Evolutionary conservation across 2,329 filamentous ascomycete species (phyloP).

Genomic region (Neocucurbitaria cava): DNA sequence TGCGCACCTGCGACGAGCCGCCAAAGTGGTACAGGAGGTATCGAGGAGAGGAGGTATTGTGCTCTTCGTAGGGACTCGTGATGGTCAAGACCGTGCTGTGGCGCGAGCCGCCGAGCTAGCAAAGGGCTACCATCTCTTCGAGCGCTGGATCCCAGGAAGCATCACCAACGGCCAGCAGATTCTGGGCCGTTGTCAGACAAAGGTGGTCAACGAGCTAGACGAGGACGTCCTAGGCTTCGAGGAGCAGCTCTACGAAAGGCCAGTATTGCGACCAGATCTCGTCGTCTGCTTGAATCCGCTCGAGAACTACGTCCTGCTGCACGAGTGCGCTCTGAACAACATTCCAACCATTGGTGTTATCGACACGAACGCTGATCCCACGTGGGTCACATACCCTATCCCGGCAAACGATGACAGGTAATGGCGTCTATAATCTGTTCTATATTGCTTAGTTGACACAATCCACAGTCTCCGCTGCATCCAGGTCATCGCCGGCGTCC

Average conservation of each 20-base stretch:
- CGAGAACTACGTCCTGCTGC: slow-evolving; percentile 88
- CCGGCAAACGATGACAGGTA: slow-evolving; percentile 96
- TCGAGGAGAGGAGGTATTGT: slow-evolving; percentile 82
- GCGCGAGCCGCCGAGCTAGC: slow-evolving; percentile 81
- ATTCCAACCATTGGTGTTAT: slow-evolving; percentile 95
- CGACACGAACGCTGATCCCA: slow-evolving; percentile 91
- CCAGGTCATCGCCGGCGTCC: slow-evolving; percentile 80
- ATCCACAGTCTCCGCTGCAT: slow-evolving; percentile 75
- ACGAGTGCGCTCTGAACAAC: slow-evolving; percentile 86
- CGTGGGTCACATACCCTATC: slow-evolving; percentile 95
- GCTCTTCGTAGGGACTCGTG: slow-evolving; percentile 87
- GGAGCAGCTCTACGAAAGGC: slow-evolving; percentile 66
- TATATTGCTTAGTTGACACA: slow-evolving; percentile 10
- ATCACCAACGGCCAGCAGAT: slow-evolving; percentile 95
- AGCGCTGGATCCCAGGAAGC: slow-evolving; percentile 88
- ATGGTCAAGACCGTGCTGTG: slow-evolving; percentile 80
- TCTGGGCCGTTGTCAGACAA: slow-evolving; percentile 70
- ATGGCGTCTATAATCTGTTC: slow-evolving; percentile 27
- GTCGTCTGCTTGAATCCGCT: slow-evolving; percentile 91
- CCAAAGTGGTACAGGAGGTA: slow-evolving; percentile 90
- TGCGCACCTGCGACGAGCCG: slow-evolving; percentile 87
- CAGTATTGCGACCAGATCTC: slow-evolving; percentile 81
- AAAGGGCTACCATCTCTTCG: slow-evolving; percentile 85
- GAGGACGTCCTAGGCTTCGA: slow-evolving; percentile 69
- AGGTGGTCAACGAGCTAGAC: slow-evolving; percentile 81